phyloP scores from a whole-genome alignment of 352 stramenopile species.

The Pythium vanterpoolii region DNA sequence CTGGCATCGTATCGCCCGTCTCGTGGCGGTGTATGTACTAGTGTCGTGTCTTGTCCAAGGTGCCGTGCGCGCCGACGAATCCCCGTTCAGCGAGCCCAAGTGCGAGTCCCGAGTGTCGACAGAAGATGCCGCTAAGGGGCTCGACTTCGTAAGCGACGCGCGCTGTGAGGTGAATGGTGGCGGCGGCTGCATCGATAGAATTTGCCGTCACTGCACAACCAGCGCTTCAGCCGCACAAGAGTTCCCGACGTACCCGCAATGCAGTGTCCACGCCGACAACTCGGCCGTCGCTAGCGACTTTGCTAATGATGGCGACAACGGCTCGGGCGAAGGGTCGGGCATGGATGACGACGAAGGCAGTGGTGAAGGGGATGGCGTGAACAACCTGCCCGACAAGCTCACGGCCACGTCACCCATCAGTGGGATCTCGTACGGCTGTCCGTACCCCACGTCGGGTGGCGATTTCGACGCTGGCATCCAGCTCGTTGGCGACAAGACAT shows the following conservation, averaged over 20 bases:
- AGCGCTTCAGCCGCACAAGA: not conserved
- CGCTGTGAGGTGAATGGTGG: not conserved
- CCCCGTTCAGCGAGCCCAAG: not conserved
- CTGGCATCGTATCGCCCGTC: not conserved
- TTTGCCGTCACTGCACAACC: not conserved
- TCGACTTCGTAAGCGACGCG: not conserved
- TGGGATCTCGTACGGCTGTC: not conserved
- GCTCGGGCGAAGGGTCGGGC: not conserved
- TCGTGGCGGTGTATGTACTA: not conserved
- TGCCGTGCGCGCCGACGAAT: not conserved
- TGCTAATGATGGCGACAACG: not conserved
- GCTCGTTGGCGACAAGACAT: slow-evolving; percentile 16
- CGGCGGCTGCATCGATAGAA: not conserved
- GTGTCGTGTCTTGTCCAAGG: not conserved
- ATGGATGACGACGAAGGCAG: not conserved
- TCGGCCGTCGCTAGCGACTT: not conserved
- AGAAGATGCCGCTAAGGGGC: not conserved
- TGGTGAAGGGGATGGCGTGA: not conserved
- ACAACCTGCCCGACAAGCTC: not conserved
- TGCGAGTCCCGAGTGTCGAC: not conserved
- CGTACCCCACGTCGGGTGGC: slow-evolving; percentile 9
- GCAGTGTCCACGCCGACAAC: not conserved
- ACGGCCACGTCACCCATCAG: not conserved
- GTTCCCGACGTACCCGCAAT: not conserved
- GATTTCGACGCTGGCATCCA: slow-evolving; percentile 20